Evolutionary conservation across 2,329 filamentous ascomycete species (phyloP), one percentile per base, ranked within the genome.

Genomic region (Rutstroemia sydowiana): DNA sequence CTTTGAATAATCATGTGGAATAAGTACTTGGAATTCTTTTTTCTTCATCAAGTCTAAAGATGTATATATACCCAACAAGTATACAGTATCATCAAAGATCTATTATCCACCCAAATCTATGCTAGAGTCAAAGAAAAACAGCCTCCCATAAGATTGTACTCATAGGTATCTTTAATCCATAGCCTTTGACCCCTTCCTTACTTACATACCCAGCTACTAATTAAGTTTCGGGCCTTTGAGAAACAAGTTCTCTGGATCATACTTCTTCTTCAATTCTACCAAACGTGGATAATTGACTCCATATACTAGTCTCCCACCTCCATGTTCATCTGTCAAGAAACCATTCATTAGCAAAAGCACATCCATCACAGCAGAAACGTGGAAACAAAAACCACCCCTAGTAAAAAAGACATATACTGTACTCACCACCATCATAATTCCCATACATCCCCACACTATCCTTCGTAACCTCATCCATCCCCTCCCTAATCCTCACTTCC

Each of bases 221-320:
- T 39, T 23, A 13, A 51, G 41, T 34, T 39, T 26, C 6, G 49
- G 49, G 13, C 49, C 49, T 30, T 52, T 52, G 11, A 44, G 40
- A 41, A 52, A 52, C 9, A 52, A 5, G 28, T 52, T 52, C 44
- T 52, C 49, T 13, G 59, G 57, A 54, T 61, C 59, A 42, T 58
- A 61, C 31, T 58, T 57, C 28, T 41, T 53, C 52, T 61, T 60
- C 37, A 60, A 20, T 34, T 55, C 52, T n/a, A 50, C 56, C 46
- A 61, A 36, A 11, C 55, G 56, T 4, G 40, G 52, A 13, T 54
- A 51, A 16, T 61, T 61, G 11, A 54, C 52, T 13, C 58, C 57
- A 46, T 54, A 59, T 16, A 54, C 42, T 46, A 55, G 18, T 42
- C 37, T 16, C 21, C 47, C 44, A 47, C 44, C 37, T 55, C 57